phyloP scores from a whole-genome alignment of 352 stramenopile species.

The Phytophthora ramorum region DNA sequence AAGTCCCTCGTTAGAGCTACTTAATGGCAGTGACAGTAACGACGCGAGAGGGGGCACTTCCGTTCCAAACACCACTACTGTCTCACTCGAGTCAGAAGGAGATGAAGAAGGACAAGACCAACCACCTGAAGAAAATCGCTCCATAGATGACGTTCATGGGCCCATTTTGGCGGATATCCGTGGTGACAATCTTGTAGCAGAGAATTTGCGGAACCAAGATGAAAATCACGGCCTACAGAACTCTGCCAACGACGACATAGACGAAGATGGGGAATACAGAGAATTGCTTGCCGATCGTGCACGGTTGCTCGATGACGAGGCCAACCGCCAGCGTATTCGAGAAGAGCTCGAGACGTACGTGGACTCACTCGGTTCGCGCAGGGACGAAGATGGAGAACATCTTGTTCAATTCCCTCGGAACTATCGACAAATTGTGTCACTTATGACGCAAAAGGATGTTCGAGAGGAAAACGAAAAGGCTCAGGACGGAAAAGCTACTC shows the following conservation, averaged over 20 bases:
- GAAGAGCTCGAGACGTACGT: constrained; percentile 60
- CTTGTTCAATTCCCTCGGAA: constrained; percentile 67
- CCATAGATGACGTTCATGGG: neutral
- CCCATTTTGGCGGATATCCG: constrained; percentile 18
- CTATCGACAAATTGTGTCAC: constrained; percentile 66
- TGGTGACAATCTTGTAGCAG: neutral
- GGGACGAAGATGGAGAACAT: constrained; percentile 55
- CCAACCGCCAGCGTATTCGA: constrained; percentile 44
- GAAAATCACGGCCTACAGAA: neutral
- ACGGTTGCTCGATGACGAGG: constrained; percentile 39
- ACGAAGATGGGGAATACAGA: constrained; percentile 40
- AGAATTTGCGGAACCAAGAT: too few species aligned
- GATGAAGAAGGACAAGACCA: neutral
- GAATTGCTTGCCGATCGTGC: constrained; percentile 12
- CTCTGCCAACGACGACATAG: neutral
- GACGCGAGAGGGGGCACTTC: neutral
- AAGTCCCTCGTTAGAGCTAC: neutral
- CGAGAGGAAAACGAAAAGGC: constrained; percentile 20
- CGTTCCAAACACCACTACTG: neutral
- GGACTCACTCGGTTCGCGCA: constrained; percentile 38
- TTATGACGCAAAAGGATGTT: constrained; percentile 72
- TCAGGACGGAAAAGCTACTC: constrained; percentile 8
- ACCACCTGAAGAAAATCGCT: neutral
- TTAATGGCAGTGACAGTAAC: neutral
- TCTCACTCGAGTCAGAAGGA: constrained; percentile 4